Evolutionary conservation across 2,329 filamentous ascomycete genomes (phyloP).

Genomic region (Colletotrichum viniferum): DNA sequence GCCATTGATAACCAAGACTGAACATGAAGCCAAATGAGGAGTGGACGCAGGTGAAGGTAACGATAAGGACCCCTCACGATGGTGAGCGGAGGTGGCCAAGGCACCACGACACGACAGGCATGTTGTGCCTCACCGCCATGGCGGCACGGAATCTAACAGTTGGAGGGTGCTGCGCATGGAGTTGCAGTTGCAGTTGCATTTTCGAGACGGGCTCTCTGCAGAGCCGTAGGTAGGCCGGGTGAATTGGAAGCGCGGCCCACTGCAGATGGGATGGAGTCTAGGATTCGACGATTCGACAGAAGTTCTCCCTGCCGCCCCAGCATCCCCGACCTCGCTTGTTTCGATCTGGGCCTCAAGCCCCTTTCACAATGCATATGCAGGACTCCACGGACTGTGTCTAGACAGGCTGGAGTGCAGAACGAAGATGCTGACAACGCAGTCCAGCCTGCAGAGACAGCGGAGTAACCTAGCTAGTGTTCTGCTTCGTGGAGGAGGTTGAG

Average conservation of each 20-base stretch:
- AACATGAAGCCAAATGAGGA: background rate
- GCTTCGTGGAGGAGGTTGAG: background rate
- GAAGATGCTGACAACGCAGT: background rate
- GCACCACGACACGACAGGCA: background rate
- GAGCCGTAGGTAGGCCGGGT: background rate
- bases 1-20: background rate
- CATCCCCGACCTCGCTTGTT: slow-evolving; percentile 8
- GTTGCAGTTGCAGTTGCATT: background rate
- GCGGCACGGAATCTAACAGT: background rate
- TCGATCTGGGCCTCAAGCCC: slow-evolving; percentile 15
- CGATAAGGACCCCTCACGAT: background rate
- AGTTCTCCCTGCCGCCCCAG: background rate
- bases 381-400: slow-evolving; percentile 13
- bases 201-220: background rate
- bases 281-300: background rate
- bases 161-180: background rate
- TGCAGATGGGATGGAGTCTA: background rate
- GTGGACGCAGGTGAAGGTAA: background rate
- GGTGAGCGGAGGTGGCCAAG: background rate
- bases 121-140: slow-evolving; percentile 7
- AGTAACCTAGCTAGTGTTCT: background rate
- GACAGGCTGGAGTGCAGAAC: background rate
- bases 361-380: slow-evolving; percentile 16
- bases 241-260: background rate
- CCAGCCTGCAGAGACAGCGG: background rate